These are phyloP conservation scores for Polygonum maritimum DNA, from an alignment of 148 eudicot genomes.

Conservation along the genomic window DNA sequence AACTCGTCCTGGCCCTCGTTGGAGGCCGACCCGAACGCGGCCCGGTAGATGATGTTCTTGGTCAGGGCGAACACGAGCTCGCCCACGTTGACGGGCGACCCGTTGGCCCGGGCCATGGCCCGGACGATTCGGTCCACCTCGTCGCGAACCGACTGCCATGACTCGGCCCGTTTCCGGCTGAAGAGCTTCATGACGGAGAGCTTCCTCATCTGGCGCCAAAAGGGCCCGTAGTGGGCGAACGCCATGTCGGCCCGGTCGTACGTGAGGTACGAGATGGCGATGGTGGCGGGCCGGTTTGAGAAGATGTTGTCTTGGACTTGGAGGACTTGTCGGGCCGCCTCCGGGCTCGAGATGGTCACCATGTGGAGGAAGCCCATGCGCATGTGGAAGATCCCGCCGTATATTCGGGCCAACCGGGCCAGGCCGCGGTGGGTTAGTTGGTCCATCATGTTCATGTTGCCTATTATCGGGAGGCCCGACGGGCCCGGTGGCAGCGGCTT, in stretches of 20 bases:
- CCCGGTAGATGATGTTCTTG: conserved; percentile 44
- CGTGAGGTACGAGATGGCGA: conserved; percentile 57
- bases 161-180: conserved; percentile 62
- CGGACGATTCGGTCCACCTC: conserved; percentile 36
- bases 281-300: conserved; percentile 63
- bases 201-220: conserved; percentile 87
- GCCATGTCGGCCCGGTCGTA: conserved; percentile 76
- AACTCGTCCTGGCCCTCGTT: conserved; percentile 63
- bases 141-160: conserved; percentile 62
- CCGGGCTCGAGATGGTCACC: conserved; percentile 42
- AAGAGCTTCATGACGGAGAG: conserved; percentile 72
- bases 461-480: conserved; percentile 50
- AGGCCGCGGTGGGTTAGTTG: conserved; percentile 52
- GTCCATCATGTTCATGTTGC: conserved; percentile 74
- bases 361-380: conserved; percentile 60
- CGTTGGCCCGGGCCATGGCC: conserved; percentile 17
- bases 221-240: conserved; percentile 73
- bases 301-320: conserved; percentile 66
- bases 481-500: conserved; percentile 59
- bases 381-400: conserved; percentile 59
- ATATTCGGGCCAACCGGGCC: conserved; percentile 20
- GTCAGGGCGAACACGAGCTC: conserved; percentile 50
- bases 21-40: conserved; percentile 60
- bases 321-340: conserved; percentile 56
- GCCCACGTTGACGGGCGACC: conserved; percentile 41